Evolutionary conservation across 805 yeast species (phyloP), one percentile per base, ranked within the genome.

Genomic region (Sugiyamaella qingdaonensis): DNA sequence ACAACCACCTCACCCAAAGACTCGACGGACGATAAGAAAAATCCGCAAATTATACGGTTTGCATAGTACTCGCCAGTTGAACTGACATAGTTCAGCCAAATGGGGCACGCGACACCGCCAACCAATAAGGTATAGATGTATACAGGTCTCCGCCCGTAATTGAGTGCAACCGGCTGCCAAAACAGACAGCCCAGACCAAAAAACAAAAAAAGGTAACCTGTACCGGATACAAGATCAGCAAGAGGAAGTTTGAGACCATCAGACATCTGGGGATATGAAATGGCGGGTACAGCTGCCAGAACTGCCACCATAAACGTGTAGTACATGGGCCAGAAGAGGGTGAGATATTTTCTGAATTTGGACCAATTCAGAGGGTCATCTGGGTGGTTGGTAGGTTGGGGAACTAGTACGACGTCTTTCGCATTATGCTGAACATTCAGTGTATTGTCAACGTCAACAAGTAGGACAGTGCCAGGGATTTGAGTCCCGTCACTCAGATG

Each of bases 331-430:
- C 51, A 36, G 14, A 48, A 19, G 9, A 48, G 51, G 4, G 49
- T 48, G 4, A 48, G 4, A 21, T 37, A 24, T n/a, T 48, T 48
- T 41, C 51, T 2, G 8, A 5, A 3, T 7, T 16, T 13, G 4
- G n/a, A 72, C 87, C 87, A 82, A 64, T 82, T 82, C 50, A 82
- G 68, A 1, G 86, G 86, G 61, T 82, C 86, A 60, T 82, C 82
- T 32, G 82, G 81, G 8, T 82, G 78, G 48, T 80, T 82, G 11
- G 83, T 72, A 4, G 87, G 87, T 60, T 82, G 87, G 2, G 87
- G 87, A 53, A 79, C 74, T 52, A 82, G 65, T 41, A 82, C 73
- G 49, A 82, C 68, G 21, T 57, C 58, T 11, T 47, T 27, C 5
- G n/a, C 24, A n/a, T 51, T 31, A 42, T 39, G 52, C 11, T 41